These are phyloP conservation scores for Stagonosporopsis vannaccii DNA, from an alignment of 2,329 filamentous ascomycete genomes.

Conservation along the genomic window DNA sequence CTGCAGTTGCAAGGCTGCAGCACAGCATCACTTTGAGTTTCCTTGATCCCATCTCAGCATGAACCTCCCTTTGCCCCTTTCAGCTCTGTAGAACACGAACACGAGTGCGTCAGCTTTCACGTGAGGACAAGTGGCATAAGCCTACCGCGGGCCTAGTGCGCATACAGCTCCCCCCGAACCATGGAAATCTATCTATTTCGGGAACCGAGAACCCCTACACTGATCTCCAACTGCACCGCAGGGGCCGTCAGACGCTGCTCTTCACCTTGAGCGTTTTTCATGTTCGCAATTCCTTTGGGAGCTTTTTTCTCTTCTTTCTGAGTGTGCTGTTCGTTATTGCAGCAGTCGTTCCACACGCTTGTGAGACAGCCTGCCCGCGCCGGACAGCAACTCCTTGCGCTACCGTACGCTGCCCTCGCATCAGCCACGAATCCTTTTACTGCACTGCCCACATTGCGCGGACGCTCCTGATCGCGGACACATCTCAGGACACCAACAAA, in stretches of 20 bases:
- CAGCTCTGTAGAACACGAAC: slow-evolving; percentile 11
- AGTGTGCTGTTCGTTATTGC: slow-evolving; percentile 14
- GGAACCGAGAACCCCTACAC: slow-evolving; percentile 28
- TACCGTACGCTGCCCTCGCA: slow-evolving; percentile 20
- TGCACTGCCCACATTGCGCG: slow-evolving; percentile 7
- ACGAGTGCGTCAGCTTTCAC: slow-evolving; percentile 12
- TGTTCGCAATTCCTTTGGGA: slow-evolving; percentile 20
- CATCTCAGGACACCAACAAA: slow-evolving; percentile 8
- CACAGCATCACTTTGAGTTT: too few relatives aligned
- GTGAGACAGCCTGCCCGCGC: slow-evolving; percentile 12
- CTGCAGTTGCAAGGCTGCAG: neutral
- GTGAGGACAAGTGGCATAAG: slow-evolving; percentile 27
- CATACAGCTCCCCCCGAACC: slow-evolving; percentile 26
- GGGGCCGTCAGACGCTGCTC: slow-evolving; percentile 28
- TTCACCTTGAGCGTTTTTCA: slow-evolving; percentile 22
- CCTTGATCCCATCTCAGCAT: neutral
- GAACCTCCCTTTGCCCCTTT: neutral
- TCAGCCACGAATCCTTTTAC: slow-evolving; percentile 25
- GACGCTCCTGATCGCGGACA: neutral
- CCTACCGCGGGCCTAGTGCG: slow-evolving; percentile 21
- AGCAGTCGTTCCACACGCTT: slow-evolving; percentile 12
- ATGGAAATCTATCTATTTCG: slow-evolving; percentile 41
- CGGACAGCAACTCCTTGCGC: slow-evolving; percentile 2
- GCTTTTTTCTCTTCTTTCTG: slow-evolving; percentile 20
- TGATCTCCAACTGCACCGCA: slow-evolving; percentile 27